These are phyloP conservation scores for Phyllosticta paracitricarpa DNA, from an alignment of 2,329 filamentous ascomycete species.

Conservation along the genomic window DNA sequence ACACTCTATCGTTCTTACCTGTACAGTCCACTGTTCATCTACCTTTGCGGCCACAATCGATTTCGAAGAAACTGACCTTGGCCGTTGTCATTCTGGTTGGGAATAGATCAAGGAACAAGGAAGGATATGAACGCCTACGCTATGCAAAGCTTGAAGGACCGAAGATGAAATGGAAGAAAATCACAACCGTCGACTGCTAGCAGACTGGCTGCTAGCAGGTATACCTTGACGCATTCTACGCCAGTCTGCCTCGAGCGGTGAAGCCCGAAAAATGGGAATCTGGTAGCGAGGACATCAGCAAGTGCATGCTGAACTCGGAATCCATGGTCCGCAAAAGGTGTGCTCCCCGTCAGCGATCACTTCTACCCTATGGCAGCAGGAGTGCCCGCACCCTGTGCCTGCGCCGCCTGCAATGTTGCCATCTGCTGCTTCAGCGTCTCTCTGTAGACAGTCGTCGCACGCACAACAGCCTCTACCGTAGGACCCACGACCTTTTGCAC, in stretches of 20 bases:
- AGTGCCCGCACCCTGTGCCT: background rate
- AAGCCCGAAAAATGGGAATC: no score
- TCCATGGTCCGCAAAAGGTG: background rate
- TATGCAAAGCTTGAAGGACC: background rate
- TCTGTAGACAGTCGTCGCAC: slow-evolving; percentile 61
- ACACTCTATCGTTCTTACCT: no score
- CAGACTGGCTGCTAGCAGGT: no score
- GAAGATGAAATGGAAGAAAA: no score
- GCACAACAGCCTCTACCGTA: slow-evolving; percentile 58
- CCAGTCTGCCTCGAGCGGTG: no score
- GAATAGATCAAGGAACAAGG: background rate
- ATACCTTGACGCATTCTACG: no score
- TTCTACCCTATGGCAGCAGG: background rate
- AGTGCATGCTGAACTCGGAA: background rate
- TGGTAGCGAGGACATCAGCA: no score
- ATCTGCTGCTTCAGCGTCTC: slow-evolving; percentile 56
- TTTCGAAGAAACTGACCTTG: no score
- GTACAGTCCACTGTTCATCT: no score
- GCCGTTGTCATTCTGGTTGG: no score
- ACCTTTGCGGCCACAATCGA: no score
- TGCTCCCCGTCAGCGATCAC: background rate
- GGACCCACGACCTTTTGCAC: slow-evolving; percentile 70
- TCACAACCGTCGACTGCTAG: no score
- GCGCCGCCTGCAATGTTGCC: slow-evolving; percentile 13
- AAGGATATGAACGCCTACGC: slow-evolving; percentile 3